Conservation (phyloP, 345 rosid species). For the Jatropha curcas region DNA sequence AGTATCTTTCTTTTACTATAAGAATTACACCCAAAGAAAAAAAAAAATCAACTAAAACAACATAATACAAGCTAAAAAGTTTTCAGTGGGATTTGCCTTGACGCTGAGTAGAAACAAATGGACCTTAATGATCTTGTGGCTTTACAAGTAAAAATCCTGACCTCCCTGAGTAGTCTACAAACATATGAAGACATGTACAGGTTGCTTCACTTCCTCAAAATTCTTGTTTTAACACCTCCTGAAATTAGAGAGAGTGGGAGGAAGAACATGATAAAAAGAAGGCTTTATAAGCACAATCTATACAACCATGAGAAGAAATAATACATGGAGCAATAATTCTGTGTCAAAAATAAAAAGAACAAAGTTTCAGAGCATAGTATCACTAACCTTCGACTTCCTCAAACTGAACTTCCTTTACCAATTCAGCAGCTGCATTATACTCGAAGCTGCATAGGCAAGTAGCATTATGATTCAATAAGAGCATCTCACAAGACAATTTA, state of each 20-base stretch:
- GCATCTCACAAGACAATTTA: conserved; percentile 6
- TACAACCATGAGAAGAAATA: conserved; percentile 2
- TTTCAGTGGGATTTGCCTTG: conserved; percentile 11
- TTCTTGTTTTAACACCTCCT: conserved; percentile 81
- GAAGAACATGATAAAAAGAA: background rate
- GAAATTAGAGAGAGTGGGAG: conserved; percentile 20
- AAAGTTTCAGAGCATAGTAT: background rate
- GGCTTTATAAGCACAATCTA: conserved; percentile 19
- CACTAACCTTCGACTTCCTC: conserved; percentile 76
- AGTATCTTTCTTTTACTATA: background rate
- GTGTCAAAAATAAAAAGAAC: background rate
- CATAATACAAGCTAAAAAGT: conserved; percentile 3
- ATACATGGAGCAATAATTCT: background rate
- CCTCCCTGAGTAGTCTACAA: conserved; percentile 24
- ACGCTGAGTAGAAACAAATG: conserved; percentile 1
- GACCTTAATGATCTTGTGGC: conserved; percentile 26
- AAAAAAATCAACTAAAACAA: background rate
- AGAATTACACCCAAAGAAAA: conserved; percentile 1
- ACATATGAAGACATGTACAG: conserved; percentile 16
- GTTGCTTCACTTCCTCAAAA: conserved; percentile 50
- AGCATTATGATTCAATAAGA: background rate
- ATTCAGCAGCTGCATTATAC: conserved; percentile 73
- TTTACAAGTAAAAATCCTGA: conserved; percentile 17
- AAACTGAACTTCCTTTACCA: conserved; percentile 77
- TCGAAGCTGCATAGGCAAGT: conserved; percentile 56